Evolutionary conservation across 805 yeast genomes (phyloP).

Genomic region (Metschnikowia noctiluminum): DNA sequence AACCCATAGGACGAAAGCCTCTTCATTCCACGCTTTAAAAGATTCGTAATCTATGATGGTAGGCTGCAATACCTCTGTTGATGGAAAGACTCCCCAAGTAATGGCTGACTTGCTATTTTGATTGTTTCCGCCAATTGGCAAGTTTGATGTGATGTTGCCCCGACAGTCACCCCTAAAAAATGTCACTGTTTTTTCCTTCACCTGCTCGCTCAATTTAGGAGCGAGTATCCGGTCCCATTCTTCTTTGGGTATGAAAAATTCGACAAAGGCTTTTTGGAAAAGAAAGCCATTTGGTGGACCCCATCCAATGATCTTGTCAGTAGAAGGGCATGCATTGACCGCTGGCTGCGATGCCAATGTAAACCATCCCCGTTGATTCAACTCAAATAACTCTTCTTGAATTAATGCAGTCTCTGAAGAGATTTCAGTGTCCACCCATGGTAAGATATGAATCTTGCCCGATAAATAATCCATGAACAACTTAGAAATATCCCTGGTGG

Average conservation of each 20-base stretch:
- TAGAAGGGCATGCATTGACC: constrained; percentile 69
- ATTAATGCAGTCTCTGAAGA: constrained; percentile 89
- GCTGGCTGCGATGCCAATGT: constrained; percentile 97
- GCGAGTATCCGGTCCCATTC: constrained; percentile 61
- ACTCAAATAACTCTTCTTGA: constrained; percentile 81
- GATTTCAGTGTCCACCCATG: constrained; percentile 88
- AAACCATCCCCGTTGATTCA: constrained; percentile 73
- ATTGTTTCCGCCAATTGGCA: constrained; percentile 35
- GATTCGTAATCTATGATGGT: constrained; percentile 91
- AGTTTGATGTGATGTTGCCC: constrained; percentile 59
- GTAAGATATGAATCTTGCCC: constrained; percentile 71
- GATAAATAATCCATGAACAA: constrained; percentile 72
- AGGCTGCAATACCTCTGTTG: constrained; percentile 84
- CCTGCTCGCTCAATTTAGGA: constrained; percentile 43
- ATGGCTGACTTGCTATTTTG: constrained; percentile 66
- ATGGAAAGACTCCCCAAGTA: constrained; percentile 97
- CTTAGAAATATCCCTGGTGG: constrained; percentile 54
- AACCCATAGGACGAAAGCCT: constrained; percentile 84
- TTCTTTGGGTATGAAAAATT: constrained; percentile 67
- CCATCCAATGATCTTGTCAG: constrained; percentile 95
- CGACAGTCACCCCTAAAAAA: constrained; percentile 70
- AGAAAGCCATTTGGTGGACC: constrained; percentile 88
- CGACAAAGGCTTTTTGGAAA: constrained; percentile 91
- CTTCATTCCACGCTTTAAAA: constrained; percentile 94
- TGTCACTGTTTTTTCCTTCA: constrained; percentile 50